phyloP scores from a whole-genome alignment of 169 alveolate genomes.

The Besnoitia besnoiti region DNA sequence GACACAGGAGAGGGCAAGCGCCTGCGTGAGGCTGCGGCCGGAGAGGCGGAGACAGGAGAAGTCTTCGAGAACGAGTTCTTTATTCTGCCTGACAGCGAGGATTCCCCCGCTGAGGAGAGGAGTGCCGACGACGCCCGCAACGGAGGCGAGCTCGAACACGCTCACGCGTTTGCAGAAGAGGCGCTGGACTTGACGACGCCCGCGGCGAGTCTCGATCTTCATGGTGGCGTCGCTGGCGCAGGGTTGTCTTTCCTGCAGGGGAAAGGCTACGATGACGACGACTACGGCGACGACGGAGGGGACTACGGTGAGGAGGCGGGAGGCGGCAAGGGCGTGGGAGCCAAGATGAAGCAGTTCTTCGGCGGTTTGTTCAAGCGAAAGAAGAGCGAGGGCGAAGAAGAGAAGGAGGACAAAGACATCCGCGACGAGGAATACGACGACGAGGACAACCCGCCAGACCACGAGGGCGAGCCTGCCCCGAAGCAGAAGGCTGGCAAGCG shows the following conservation, averaged over 20 bases:
- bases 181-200: background rate
- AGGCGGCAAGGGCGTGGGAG: background rate
- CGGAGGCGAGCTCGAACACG: background rate
- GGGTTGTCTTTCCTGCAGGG: background rate
- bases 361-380: background rate
- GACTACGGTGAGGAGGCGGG: background rate
- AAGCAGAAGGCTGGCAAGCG: background rate
- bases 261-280: background rate
- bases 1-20: too few relatives aligned
- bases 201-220: background rate
- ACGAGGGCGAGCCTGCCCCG: background rate
- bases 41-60: background rate
- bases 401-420: background rate
- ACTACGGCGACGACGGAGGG: conserved; percentile 1
- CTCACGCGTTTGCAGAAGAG: background rate
- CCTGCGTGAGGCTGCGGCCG: too few relatives aligned
- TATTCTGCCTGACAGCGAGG: too few relatives aligned
- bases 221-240: background rate
- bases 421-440: background rate
- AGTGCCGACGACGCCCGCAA: background rate
- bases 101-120: too few relatives aligned
- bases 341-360: background rate
- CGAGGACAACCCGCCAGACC: background rate
- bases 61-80: background rate
- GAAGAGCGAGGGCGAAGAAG: background rate